Evolutionary conservation across 345 rosid species (phyloP).

Genomic region (Hibiscus syriacus): DNA sequence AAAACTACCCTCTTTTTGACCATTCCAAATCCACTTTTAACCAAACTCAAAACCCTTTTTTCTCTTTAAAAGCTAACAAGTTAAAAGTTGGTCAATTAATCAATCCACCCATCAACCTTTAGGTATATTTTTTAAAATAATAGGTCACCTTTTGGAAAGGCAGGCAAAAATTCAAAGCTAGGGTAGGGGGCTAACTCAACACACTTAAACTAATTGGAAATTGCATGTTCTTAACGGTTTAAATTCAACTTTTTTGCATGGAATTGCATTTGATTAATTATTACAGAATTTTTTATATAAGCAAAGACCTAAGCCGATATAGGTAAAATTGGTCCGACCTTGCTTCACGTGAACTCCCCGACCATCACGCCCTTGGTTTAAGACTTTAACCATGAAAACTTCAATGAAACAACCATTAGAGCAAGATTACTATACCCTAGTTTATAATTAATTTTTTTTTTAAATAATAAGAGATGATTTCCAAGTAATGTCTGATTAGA

Average conservation of each 20-base stretch:
- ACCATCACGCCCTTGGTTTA: constrained; percentile 42
- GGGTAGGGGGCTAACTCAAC: constrained; percentile 8
- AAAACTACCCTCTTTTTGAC: constrained; percentile 29
- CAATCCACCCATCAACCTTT: background rate
- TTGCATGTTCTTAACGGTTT: background rate
- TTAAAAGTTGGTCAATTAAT: too few relatives aligned
- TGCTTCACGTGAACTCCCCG: constrained; percentile 53
- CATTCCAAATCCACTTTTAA: constrained; percentile 25
- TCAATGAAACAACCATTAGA: constrained; percentile 1
- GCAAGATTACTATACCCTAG: background rate
- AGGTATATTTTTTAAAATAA: background rate
- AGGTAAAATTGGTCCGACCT: constrained; percentile 24
- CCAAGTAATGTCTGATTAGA: too few relatives aligned
- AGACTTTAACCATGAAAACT: constrained; percentile 20
- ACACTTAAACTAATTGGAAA: background rate
- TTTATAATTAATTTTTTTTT: too few relatives aligned
- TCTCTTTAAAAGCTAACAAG: too few relatives aligned
- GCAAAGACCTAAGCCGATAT: constrained; percentile 11
- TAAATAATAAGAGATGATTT: too few relatives aligned
- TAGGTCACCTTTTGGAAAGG: background rate
- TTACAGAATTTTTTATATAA: constrained; percentile 1
- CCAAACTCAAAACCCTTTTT: too few relatives aligned
- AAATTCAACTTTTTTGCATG: constrained; percentile 13
- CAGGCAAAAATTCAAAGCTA: constrained; percentile 3
- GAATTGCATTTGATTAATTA: background rate